Percentiles rank a stretch among this genome's conserved stretches.
Evolutionary conservation across 805 yeast species (phyloP).

Genomic region (Metschnikowia hibisci): DNA sequence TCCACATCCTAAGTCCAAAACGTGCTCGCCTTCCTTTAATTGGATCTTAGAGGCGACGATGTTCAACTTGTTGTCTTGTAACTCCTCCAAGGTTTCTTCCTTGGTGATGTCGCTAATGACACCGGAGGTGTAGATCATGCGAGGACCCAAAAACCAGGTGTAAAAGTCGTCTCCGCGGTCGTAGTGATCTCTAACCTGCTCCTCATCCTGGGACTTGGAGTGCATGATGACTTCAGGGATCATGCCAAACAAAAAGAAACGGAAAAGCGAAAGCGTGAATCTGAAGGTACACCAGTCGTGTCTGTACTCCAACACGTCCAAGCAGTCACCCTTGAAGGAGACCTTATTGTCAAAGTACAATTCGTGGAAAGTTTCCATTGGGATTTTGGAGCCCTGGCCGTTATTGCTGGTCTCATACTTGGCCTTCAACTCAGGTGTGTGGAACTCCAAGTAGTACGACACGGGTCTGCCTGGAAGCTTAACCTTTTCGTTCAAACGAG

Average conservation of each 20-base stretch:
- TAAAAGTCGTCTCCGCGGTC: constrained; percentile 96
- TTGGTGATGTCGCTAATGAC: constrained; percentile 64
- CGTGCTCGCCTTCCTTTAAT: constrained; percentile 63
- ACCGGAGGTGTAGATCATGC: constrained; percentile 93
- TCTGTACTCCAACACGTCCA: constrained; percentile 79
- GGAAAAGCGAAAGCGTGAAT: constrained; percentile 73
- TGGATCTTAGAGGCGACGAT: constrained; percentile 84
- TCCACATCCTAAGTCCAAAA: constrained; percentile 89
- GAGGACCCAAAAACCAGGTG: constrained; percentile 89
- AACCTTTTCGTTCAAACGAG: constrained; percentile 76
- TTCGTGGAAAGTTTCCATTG: constrained; percentile 91
- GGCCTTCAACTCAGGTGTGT: constrained; percentile 61
- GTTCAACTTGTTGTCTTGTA: constrained; percentile 88
- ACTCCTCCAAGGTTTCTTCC: constrained; percentile 70
- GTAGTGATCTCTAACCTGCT: constrained; percentile 92
- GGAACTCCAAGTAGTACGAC: constrained; percentile 77
- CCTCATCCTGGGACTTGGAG: constrained; percentile 91
- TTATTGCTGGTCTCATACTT: constrained; percentile 52
- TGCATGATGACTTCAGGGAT: constrained; percentile 92
- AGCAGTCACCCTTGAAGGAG: constrained; percentile 79
- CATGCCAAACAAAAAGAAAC: constrained; percentile 78
- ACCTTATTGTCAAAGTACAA: constrained; percentile 81
- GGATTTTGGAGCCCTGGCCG: constrained; percentile 71
- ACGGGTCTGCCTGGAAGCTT: constrained; percentile 73
- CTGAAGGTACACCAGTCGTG: constrained; percentile 88